Evolutionary conservation across 2,329 filamentous ascomycete genomes (phyloP), one percentile per base, ranked within the genome.

Genomic region (Fusarium oxysporum): DNA sequence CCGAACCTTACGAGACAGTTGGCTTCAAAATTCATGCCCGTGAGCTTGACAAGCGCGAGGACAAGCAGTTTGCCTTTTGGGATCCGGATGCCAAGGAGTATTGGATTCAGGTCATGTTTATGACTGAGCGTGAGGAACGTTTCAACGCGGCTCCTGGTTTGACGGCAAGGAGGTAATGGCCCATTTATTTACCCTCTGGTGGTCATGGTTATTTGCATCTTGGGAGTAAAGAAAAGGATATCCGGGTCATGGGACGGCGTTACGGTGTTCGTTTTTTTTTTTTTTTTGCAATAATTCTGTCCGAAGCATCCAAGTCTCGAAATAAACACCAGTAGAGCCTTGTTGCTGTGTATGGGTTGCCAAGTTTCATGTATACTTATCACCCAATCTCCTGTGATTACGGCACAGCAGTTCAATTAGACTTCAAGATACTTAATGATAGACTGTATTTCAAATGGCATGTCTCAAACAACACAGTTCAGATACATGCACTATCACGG

Each of bases 1-100:
- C 96, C 16, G 96, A 99, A 85, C 96, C 96, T 16, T 99, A 99
- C 85, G 96, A 99, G 89, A 98, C 95, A 5, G 97, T 96, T 81
- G 94, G 90, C 8, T 98, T 99, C 83, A 99, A 99, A 87, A 87
- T 99, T 62, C 96, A 97, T 82, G 94, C 95, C 9, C 88, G 94
- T 67, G 96, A 98, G 86, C 91, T 99, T 67, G 96, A 99, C 84
- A 90, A 95, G 77, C 89, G 93, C 30, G 95, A 97, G 75, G 95
- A 93, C 64, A 89, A 92, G 78, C 96, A 95, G 83, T 99, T 96
- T 89, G 92, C 90, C 60, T 98, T 95, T 91, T 99, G 95, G 87
- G 96, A 99, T 83, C 92, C 92, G 68, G 96, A 99, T 82, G 91
- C 92, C 72, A 97, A 97, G 87, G 96, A 98, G 85, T 99, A 97